Conservation (phyloP, 1,284 basidiomycete genomes). For the Thelephora terrestris region DNA sequence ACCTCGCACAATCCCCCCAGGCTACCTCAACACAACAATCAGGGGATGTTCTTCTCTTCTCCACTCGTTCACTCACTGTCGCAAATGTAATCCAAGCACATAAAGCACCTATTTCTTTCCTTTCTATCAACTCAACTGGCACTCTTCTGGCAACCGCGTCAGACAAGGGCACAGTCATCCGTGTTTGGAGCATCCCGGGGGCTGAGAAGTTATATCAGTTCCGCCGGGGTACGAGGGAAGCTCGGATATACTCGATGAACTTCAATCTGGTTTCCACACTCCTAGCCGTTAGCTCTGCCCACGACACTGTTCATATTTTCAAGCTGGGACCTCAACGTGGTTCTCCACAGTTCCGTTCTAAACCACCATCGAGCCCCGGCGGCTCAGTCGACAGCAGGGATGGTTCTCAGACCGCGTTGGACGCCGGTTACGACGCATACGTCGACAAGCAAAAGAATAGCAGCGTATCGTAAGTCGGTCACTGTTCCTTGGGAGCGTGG, state of each 20-base stretch:
- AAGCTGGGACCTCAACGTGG: slow-evolving; percentile 48
- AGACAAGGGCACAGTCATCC: slow-evolving; percentile 95
- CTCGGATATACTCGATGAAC: slow-evolving; percentile 84
- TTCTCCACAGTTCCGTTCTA: slow-evolving; percentile 7
- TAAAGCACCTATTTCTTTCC: slow-evolving; percentile 84
- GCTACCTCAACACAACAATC: slow-evolving; percentile 38
- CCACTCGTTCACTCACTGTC: slow-evolving; percentile 83
- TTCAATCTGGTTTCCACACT: slow-evolving; percentile 84
- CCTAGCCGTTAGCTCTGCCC: slow-evolving; percentile 84
- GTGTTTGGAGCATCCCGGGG: slow-evolving; percentile 86
- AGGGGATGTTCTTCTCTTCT: slow-evolving; percentile 90
- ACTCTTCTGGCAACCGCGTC: slow-evolving; percentile 90
- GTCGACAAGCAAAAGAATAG: slow-evolving; percentile 58
- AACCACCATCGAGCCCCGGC: slow-evolving; percentile 39
- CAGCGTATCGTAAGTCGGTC: slow-evolving; percentile 39
- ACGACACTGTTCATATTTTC: slow-evolving; percentile 97
- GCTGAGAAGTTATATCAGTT: slow-evolving; percentile 96
- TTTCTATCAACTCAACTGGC: slow-evolving; percentile 82
- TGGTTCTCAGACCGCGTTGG: slow-evolving; percentile 37
- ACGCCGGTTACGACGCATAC: slow-evolving; percentile 70
- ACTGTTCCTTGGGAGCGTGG: background rate
- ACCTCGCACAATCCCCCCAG: slow-evolving; percentile 33
- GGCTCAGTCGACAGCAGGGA: slow-evolving; percentile 59
- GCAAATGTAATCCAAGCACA: slow-evolving; percentile 97
- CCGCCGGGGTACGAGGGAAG: slow-evolving; percentile 78